Evolutionary conservation across 805 yeast species (phyloP), one percentile per base, ranked within the genome.

Genomic region (Yarrowia divulgata): DNA sequence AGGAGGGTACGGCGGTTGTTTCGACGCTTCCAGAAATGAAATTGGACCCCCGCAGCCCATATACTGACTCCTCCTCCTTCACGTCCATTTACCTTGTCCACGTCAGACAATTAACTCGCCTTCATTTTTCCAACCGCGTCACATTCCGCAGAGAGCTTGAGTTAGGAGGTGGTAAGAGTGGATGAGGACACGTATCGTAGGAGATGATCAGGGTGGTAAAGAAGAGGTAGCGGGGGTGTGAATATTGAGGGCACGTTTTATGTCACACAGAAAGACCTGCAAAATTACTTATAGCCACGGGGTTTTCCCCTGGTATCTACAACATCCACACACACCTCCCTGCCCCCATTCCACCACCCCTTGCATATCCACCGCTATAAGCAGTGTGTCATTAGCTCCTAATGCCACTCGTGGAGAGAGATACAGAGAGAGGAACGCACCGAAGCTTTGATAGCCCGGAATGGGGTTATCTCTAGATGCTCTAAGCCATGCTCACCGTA

Each of bases 51-150:
- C 40, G 10, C 13, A 9, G 16, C 40, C 14, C 40, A 10, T 39
- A 3, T 13, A 14, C 7, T 40, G n/a, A 16, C 16, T 16, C 18
- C 43, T 13, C 43, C 7, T 40, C 43, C n/a, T 8, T 16, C 9
- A 14, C 8, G 16, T 43, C n/a, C 7, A 5, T 42, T 7, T 45
- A 7, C 34, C 29, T 23, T 23, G 29, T 57, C 48, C 48, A 42
- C 49, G 64, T 42, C 48, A 32, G 12, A 42, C 32, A 37, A 13
- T 57, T 42, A 42, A 32, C 49, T 57, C 39, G 60, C 16, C 35
- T 40, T 32, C 60, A 54, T 57, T 57, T 57, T 43, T 57, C 64
- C 42, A 57, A 57, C 64, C 64, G 64, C 64, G 64, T 57, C 64
- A 57, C 64, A 57, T 57, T 57, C 64, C 63, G 37, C 63, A 57